Percentiles rank a stretch among this genome's conserved stretches.
phyloP scores from a whole-genome alignment of 1,284 basidiomycete genomes.

The Trichosporon coremiiforme region DNA sequence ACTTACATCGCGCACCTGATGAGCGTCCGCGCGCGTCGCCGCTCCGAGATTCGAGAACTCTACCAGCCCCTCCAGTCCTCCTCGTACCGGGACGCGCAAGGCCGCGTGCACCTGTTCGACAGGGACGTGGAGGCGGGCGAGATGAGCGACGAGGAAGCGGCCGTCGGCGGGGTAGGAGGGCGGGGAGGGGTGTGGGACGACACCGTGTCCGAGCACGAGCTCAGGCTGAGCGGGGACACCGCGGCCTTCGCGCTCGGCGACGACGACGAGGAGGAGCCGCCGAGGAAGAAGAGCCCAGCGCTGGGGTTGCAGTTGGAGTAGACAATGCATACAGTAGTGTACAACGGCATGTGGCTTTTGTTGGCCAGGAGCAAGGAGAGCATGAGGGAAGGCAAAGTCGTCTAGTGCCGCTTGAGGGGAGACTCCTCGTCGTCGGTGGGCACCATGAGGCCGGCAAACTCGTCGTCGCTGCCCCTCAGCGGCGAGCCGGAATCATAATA shows the following conservation, averaged over 20 bases:
- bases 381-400: no score
- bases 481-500: background rate
- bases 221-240: background rate
- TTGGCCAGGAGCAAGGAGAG: no score
- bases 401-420: slow-evolving; percentile 31
- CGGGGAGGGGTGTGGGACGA: slow-evolving; percentile 39
- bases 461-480: slow-evolving; percentile 32
- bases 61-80: slow-evolving; percentile 51
- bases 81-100: slow-evolving; percentile 50
- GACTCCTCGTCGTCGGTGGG: slow-evolving; percentile 52
- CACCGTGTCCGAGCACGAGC: slow-evolving; percentile 13
- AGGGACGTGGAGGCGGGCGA: slow-evolving; percentile 16
- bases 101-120: slow-evolving; percentile 44
- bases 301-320: slow-evolving; percentile 2
- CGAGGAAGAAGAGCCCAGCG: background rate
- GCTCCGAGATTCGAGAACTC: slow-evolving; percentile 45
- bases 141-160: background rate
- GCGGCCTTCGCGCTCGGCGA: slow-evolving; percentile 19
- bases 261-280: slow-evolving; percentile 45
- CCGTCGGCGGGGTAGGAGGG: slow-evolving; percentile 7
- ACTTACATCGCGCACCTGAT: slow-evolving; percentile 51
- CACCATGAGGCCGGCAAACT: slow-evolving; percentile 48
- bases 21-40: slow-evolving; percentile 35
- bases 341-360: background rate
- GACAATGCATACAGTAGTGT: slow-evolving; percentile 1